Percentiles rank a stretch among this genome's conserved stretches.
These are phyloP conservation scores for Thuidium tamariscinum DNA, from an alignment of 225 moss, liverwort and hornwort species.

Conservation along the genomic window DNA sequence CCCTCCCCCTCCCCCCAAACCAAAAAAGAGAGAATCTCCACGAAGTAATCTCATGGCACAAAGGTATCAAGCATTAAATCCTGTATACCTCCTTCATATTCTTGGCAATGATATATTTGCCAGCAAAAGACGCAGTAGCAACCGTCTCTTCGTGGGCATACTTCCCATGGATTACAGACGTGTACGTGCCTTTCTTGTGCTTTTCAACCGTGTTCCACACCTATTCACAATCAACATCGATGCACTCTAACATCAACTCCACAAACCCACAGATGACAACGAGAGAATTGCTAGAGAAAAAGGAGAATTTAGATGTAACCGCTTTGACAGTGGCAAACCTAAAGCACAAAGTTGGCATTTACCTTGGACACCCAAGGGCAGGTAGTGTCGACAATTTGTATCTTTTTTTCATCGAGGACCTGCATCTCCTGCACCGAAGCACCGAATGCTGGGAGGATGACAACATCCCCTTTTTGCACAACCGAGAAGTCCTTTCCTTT, in stretches of 20 bases:
- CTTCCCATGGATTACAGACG: conserved; percentile 96
- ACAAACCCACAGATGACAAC: neutral
- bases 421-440: conserved; percentile 92
- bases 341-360: neutral
- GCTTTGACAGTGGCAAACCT: neutral
- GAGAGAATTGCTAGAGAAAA: neutral
- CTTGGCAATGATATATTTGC: conserved; percentile 65
- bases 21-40: neutral
- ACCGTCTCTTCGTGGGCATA: conserved; percentile 92
- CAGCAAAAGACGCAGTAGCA: conserved; percentile 95
- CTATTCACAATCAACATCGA: conserved; percentile 14
- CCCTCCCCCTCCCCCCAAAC: neutral
- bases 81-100: conserved; percentile 47
- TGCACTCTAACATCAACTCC: neutral
- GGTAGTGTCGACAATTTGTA: conserved; percentile 95
- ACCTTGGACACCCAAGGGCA: conserved; percentile 99
- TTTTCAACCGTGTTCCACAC: conserved; percentile 96
- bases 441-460: conserved; percentile 94
- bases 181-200: conserved; percentile 81
- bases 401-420: conserved; percentile 62
- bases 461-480: conserved; percentile 61
- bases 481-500: conserved; percentile 70
- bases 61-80: neutral
- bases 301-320: neutral
- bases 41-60: neutral